Evolutionary conservation across 116 monocot species (phyloP).

Genomic region (Dioscorea cayenensis): DNA sequence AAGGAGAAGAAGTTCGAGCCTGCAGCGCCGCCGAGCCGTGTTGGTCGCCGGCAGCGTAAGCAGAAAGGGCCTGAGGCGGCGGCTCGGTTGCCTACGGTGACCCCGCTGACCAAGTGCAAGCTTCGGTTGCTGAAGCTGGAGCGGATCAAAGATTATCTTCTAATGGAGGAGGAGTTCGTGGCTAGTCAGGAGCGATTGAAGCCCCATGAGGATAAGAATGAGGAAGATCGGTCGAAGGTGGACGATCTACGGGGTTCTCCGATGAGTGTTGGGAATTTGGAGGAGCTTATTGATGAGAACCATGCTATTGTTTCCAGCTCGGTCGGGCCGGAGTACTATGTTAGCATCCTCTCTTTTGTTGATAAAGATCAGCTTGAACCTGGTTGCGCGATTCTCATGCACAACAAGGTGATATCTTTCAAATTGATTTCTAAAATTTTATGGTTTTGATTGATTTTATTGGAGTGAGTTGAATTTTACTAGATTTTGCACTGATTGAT

Average conservation of each 20-base stretch:
- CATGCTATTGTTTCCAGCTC: conserved; percentile 93
- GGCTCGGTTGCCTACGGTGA: conserved; percentile 76
- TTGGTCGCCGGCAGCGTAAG: conserved; percentile 84
- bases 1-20: conserved; percentile 94
- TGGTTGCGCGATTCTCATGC: conserved; percentile 93
- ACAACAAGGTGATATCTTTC: conserved; percentile 60
- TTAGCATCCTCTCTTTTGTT: conserved; percentile 82
- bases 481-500: no score
- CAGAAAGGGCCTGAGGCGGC: conserved; percentile 97
- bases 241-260: conserved; percentile 92
- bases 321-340: conserved; percentile 96
- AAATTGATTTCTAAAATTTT: background rate
- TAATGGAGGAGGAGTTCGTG: conserved; percentile 99
- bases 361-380: conserved; percentile 98
- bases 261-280: conserved; percentile 94
- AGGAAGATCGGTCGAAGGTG: conserved; percentile 96
- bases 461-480: no score
- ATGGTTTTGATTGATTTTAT: background rate
- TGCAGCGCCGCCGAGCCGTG: conserved; percentile 71
- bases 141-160: conserved; percentile 90
- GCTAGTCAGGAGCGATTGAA: conserved; percentile 83
- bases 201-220: conserved; percentile 91
- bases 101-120: conserved; percentile 87
- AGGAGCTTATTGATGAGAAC: conserved; percentile 98
- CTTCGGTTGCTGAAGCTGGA: conserved; percentile 90